Evolutionary conservation across 1,284 basidiomycete species (phyloP).

Genomic region (Termitomyces sp.): DNA sequence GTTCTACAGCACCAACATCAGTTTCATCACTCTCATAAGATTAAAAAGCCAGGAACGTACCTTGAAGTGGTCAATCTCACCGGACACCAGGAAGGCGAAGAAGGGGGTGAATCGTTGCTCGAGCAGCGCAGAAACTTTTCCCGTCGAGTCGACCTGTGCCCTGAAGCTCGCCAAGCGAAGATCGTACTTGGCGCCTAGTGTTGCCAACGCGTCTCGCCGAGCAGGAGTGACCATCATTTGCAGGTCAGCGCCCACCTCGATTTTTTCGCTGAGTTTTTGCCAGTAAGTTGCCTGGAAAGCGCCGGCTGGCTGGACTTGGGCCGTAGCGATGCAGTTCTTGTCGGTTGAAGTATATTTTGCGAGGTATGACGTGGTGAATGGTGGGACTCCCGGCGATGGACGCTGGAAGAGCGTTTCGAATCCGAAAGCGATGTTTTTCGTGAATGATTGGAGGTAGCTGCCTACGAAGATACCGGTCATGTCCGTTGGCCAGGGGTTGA

Average conservation of each 20-base stretch:
- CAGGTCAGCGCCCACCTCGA: constrained; percentile 97
- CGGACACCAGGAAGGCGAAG: constrained; percentile 91
- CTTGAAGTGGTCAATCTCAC: constrained; percentile 99
- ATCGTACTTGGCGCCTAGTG: constrained; percentile 95
- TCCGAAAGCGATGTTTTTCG: constrained; percentile 87
- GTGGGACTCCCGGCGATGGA: constrained; percentile 68
- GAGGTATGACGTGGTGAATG: constrained; percentile 81
- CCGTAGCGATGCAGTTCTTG: constrained; percentile 89
- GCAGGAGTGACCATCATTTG: constrained; percentile 75
- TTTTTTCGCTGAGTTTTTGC: constrained; percentile 93
- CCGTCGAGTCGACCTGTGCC: constrained; percentile 87
- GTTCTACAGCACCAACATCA: constrained; percentile 48
- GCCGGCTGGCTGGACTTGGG: constrained; percentile 84
- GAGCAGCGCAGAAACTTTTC: constrained; percentile 91
- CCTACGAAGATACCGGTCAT: constrained; percentile 92
- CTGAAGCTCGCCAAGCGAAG: constrained; percentile 91
- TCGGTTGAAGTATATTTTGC: constrained; percentile 77
- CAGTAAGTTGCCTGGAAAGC: constrained; percentile 93
- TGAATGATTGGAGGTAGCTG: constrained; percentile 93
- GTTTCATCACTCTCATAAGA: not conserved
- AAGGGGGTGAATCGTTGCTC: constrained; percentile 96
- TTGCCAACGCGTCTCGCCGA: constrained; percentile 88
- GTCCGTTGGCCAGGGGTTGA: constrained; percentile 91
- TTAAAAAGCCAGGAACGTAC: constrained; percentile 38
- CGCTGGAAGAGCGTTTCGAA: constrained; percentile 87